Base-by-base conservation (phyloP, 2,329 filamentous ascomycete species). In the Aureobasidium lini region DNA sequence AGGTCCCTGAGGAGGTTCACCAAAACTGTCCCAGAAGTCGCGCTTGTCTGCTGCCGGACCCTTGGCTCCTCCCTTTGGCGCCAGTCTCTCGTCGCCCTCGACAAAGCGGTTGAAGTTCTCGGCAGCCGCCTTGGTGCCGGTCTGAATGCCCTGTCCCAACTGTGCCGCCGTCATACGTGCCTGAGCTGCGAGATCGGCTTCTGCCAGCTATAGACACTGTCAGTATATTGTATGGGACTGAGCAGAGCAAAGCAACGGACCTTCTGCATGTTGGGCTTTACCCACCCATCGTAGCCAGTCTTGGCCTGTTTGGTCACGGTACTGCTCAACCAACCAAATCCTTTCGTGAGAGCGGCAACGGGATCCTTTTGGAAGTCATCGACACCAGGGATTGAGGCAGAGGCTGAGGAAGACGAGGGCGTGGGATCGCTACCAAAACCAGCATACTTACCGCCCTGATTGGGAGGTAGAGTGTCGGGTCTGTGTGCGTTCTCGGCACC, bases 1-100 rank as follows among this genome's bases (percentile, higher is more conserved):
- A 6, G 76, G 76, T 0, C 76, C 77, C 31, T 69, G 69, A 0
- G 84, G 87, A 29, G 87, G 73, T 31, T 82, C 84, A 0, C 90
- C 87, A 73, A 97, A 96, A 66, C 88, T 87, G 71, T 96, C 92
- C 92, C 92, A 96, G 74, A 96, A 96, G 65, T 89, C 87, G 70
- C 87, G 87, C 73, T 86, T 88, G 62, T 85, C 83, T 7, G 82
- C 82, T 72, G 87, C 80, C 78, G 71, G 69, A 31, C 70, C 68
- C n/a, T 68, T 65, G 40, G 60, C 58, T 79, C 68, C 85, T 79
- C 68, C 85, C 79, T 54, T 84, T 67, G 34, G 67, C 3, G 46
- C 47, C 29, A 49, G 15, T 18, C 58, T 59, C 23, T 79, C 76
- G 15, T 82, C 81, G 3, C 88, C 90, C 70, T 97, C 94, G 56